Conservation (phyloP, 305 asterid species). For the Fraxinus dipetala region DNA sequence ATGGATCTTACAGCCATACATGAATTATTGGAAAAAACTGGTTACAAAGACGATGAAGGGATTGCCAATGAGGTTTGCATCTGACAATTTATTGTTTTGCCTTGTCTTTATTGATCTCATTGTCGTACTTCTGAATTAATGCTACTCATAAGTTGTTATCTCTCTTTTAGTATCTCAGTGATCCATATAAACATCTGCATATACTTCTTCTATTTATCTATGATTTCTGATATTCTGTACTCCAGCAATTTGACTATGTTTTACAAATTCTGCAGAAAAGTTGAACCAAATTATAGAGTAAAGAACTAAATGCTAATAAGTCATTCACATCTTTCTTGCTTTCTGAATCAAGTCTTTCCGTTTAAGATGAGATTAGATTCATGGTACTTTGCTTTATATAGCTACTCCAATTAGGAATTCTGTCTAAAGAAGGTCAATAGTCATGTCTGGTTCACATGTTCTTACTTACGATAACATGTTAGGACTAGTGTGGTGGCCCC, state of each 20-base stretch:
- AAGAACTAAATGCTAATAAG: not conserved
- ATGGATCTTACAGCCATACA: slow-evolving; percentile 87
- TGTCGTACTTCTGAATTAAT: not conserved
- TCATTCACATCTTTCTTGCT: not conserved
- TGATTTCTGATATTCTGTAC: not conserved
- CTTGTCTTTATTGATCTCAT: not conserved
- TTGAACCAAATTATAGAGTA: not conserved
- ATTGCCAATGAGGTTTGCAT: slow-evolving; percentile 68
- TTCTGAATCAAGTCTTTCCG: not conserved
- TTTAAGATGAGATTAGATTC: not conserved
- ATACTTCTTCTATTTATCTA: not conserved
- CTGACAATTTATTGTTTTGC: not conserved
- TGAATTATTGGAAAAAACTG: slow-evolving; percentile 69
- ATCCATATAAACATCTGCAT: not conserved
- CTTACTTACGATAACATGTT: not conserved
- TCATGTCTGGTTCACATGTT: not conserved
- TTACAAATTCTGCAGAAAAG: not conserved
- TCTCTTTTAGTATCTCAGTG: not conserved
- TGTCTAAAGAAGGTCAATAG: not conserved
- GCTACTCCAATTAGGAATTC: not conserved
- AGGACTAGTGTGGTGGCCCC: not conserved
- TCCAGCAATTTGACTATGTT: not conserved
- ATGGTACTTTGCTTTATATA: not conserved
- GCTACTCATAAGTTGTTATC: not conserved
- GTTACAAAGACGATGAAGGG: slow-evolving; percentile 87